A percentile compares a stretch with the other conserved stretches of the same genome.
These are phyloP conservation scores for Tilletia setariae DNA, from an alignment of 1,284 basidiomycete species.

Conservation along the genomic window DNA sequence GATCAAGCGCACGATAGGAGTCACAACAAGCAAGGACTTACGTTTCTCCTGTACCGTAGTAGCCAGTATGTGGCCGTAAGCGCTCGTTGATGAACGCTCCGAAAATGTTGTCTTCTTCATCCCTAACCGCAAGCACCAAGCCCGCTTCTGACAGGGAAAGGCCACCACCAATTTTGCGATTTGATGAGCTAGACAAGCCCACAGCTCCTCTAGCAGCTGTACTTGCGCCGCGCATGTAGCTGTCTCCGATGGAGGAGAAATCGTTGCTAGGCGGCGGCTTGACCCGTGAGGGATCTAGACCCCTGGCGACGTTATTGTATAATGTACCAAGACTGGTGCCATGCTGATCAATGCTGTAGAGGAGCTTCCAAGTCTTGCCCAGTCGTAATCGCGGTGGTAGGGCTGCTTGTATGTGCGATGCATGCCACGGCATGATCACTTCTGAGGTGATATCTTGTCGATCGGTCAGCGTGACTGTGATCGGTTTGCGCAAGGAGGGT, in stretches of 20 bases:
- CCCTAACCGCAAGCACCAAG: conserved; percentile 43
- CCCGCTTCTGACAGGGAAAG: conserved; percentile 40
- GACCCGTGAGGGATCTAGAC: conserved; percentile 22
- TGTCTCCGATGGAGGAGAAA: conserved; percentile 28
- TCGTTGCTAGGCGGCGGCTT: background rate
- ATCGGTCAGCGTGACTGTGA: conserved; percentile 39
- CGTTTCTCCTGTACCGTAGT: conserved; percentile 50
- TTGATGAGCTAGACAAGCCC: background rate
- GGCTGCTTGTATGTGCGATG: conserved; percentile 39
- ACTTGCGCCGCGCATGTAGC: conserved; percentile 9
- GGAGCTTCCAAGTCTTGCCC: conserved; percentile 73
- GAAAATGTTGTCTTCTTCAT: conserved; percentile 46
- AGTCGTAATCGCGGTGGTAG: conserved; percentile 78
- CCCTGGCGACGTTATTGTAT: conserved; percentile 39
- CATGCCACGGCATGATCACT: conserved; percentile 42
- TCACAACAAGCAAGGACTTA: conserved; percentile 13
- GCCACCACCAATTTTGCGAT: conserved; percentile 30
- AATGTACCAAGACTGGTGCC: conserved; percentile 87
- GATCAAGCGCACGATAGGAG: background rate
- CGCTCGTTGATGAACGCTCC: conserved; percentile 52
- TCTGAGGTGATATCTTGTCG: conserved; percentile 39
- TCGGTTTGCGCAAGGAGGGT: conserved; percentile 16
- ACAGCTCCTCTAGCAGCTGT: conserved; percentile 2
- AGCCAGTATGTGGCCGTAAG: conserved; percentile 39
- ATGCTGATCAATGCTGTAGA: conserved; percentile 92